Evolutionary conservation across 192 early-diverging fungal species (phyloP), one percentile per base, ranked within the genome.

Genomic region (Coemansia erecta): DNA sequence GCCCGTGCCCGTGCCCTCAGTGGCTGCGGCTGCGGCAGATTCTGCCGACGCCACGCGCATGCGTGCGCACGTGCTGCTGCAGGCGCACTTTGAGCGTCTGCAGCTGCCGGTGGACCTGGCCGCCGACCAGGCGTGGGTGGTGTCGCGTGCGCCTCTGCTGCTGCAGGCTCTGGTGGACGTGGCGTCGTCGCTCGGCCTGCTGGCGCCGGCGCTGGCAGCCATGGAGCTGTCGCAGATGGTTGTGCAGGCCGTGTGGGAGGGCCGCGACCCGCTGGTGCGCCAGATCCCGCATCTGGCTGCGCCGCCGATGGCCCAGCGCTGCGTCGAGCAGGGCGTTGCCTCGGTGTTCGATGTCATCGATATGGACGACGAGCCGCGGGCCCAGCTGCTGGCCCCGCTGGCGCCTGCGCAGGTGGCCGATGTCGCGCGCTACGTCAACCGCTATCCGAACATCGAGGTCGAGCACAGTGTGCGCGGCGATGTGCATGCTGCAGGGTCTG

Each of bases 141-240:
- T 90, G 51, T 53, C 50, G 11, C 78, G 83, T 13, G 85, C 93
- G 19, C 74, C 96, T 64, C 92, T 89, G 12, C 78, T 99, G 48
- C 60, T 98, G 46, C 95, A 99, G 64, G 94, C 96, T 0, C 82
- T 88, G 60, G 94, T 97, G 11, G 94, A 99, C 73, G 94, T 97
- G 22, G 87, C 96, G 50, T 91, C 92, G 48, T 90, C 89, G 31
- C 87, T 92, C 63, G 93, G 91, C 17, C 97, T 92, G 93, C 78
- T 98, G 59, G 81, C 83, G 8, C 92, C 94, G 3, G 94, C 94
- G 10, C 66, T 98, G 58, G 85, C 90, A 0, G 81, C 93, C 13
- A 99, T 99, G 97, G 97, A 99, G 68, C 66, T 99, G 71, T 86
- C 90, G 28, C 97, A 99, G 78, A 98, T 98, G 95, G 78, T 74